Evolutionary conservation across 306 rosid genomes (phyloP), one percentile per base, ranked within the genome.

Genomic region (Phaseolus lunatus): DNA sequence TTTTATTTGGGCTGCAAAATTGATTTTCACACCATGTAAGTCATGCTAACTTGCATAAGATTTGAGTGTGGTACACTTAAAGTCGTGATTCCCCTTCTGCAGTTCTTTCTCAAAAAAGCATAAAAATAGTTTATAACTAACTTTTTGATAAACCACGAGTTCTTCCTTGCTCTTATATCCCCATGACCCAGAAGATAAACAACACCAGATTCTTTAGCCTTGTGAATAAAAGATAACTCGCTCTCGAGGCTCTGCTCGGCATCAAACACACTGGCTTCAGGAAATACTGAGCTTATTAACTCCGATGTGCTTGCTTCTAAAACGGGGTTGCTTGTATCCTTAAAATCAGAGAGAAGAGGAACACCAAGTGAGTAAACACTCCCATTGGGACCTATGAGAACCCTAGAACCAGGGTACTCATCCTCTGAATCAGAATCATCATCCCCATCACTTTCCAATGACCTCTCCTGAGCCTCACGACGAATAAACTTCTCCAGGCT

Each of bases 181-280:
- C 98, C 98, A 29, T 92, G 98, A 70, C 98, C 97, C 48, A 94
- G 97, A 82, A 92, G 97, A 84, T 94, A 94, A 56, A 92, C 97
- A 43, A 94, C 92, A 43, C 98, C 98, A 3, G 95, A 92, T 84
- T 94, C 98, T 86, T 88, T 94, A 29, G 98, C 97, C 85, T 92
- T 92, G 82, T 61, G 92, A 70, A 94, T 92, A 80, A 92, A 92
- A 63, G 96, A 94, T n/a, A 94, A 82, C 83, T 94, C 98, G 75
- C 92, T 78, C 53, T 90, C 98, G 41, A 94, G 89, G 84, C 96
- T 87, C 77, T 90, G 96, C 77, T 90, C 98, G 4, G 92, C 84
- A 85, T 90, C 97, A 19, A 85, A 52, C 71, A 52, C 27, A 2
- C 83, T 75, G 61, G 81, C 64, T 33, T 89, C 84, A 4, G 81